Percentiles rank a stretch among this genome's conserved stretches.
Evolutionary conservation across 495 filamentous ascomycete species (phyloP).

Genomic region (Rhizodiscina lignyota): DNA sequence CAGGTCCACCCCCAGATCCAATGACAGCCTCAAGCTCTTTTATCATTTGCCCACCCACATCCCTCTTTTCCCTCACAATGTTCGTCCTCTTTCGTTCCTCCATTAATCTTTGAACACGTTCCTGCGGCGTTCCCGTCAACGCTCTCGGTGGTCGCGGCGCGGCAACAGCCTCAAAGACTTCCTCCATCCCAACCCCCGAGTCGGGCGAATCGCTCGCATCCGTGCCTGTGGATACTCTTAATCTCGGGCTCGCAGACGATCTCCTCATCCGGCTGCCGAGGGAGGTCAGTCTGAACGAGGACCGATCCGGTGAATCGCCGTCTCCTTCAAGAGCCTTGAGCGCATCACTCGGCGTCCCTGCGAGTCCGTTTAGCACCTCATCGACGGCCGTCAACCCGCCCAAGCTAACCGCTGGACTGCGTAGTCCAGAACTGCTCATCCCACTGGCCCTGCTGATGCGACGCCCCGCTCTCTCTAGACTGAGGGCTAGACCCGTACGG

Average conservation of each 20-base stretch:
- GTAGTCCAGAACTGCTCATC: conserved; percentile 30
- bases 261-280: too few relatives aligned
- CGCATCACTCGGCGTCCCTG: conserved; percentile 55
- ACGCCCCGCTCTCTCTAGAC: conserved; percentile 43
- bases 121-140: conserved; percentile 57
- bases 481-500: conserved; percentile 53
- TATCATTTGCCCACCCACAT: conserved; percentile 76
- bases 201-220: conserved; percentile 1
- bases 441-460: conserved; percentile 44
- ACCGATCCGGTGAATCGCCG: not conserved
- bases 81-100: conserved; percentile 66
- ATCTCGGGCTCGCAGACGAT: too few relatives aligned
- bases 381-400: conserved; percentile 73
- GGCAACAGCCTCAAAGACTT: conserved; percentile 83
- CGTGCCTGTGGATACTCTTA: too few relatives aligned
- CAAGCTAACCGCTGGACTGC: conserved; percentile 65
- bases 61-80: conserved; percentile 46
- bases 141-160: conserved; percentile 39
- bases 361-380: conserved; percentile 23
- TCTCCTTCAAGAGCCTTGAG: conserved; percentile 62
- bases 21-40: conserved; percentile 83
- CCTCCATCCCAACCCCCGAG: too few relatives aligned
- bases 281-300: not conserved
- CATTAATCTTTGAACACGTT: conserved; percentile 74
- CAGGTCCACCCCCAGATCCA: too few relatives aligned